phyloP scores from a whole-genome alignment of 495 filamentous ascomycete genomes.

The Letharia lupina region DNA sequence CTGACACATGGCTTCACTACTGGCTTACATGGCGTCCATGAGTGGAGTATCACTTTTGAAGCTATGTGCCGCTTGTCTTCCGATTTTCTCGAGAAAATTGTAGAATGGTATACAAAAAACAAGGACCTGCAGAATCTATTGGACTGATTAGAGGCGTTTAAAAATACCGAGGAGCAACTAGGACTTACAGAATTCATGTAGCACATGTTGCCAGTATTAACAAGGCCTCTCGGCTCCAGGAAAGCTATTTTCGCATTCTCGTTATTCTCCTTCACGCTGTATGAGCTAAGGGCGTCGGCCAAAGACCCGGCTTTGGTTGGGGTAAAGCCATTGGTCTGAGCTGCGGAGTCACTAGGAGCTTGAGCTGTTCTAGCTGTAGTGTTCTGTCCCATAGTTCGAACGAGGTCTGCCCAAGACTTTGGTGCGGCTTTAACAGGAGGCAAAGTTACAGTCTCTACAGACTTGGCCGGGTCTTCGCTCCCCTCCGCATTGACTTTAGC shows the following conservation, averaged over 20 bases:
- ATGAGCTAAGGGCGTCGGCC: slow-evolving; percentile 61
- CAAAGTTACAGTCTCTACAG: slow-evolving; percentile 32
- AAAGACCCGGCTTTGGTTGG: slow-evolving; percentile 53
- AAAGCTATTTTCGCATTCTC: slow-evolving; percentile 63
- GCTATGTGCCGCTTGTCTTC: slow-evolving; percentile 73
- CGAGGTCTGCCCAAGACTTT: slow-evolving; percentile 73
- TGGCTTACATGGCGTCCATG: slow-evolving; percentile 83
- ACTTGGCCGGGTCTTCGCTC: slow-evolving; percentile 22
- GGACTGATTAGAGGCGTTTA: slow-evolving; percentile 2
- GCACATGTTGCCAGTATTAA: slow-evolving; percentile 98
- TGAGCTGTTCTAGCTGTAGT: slow-evolving; percentile 28
- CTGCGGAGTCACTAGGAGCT: slow-evolving; percentile 15
- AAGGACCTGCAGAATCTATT: slow-evolving; percentile 83
- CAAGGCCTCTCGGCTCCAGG: slow-evolving; percentile 85
- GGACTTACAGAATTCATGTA: slow-evolving; percentile 96
- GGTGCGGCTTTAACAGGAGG: slow-evolving; percentile 38
- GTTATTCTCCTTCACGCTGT: slow-evolving; percentile 50
- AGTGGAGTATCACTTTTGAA: slow-evolving; percentile 93
- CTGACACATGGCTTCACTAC: not conserved
- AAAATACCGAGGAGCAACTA: slow-evolving; percentile 6
- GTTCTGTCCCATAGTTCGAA: slow-evolving; percentile 44
- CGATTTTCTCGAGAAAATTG: slow-evolving; percentile 80
- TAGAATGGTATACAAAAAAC: slow-evolving; percentile 92
- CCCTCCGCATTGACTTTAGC: slow-evolving; percentile 4
- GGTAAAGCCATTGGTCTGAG: slow-evolving; percentile 40